phyloP scores from a whole-genome alignment of 1,139 yeast genomes.

The Lodderomyces beijingensis region DNA sequence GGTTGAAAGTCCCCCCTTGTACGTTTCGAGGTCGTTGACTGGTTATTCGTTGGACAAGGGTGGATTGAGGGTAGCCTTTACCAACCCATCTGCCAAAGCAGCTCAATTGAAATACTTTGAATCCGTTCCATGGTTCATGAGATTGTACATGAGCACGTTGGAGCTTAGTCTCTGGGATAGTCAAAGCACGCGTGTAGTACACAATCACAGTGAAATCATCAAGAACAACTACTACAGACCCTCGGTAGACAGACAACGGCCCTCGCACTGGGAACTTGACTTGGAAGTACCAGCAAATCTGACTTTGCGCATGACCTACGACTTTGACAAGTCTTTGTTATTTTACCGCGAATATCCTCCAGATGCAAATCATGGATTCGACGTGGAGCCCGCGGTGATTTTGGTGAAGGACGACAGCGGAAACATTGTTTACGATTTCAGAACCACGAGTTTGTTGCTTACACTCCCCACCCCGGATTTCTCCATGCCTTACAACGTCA shows the following conservation, averaged over 20 bases:
- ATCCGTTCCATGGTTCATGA: slow-evolving; percentile 90
- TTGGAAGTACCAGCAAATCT: slow-evolving; percentile 62
- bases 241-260: slow-evolving; percentile 74
- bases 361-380: slow-evolving; percentile 98
- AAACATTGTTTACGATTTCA: slow-evolving; percentile 44
- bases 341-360: slow-evolving; percentile 94
- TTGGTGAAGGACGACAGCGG: slow-evolving; percentile 35
- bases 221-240: slow-evolving; percentile 63
- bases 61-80: slow-evolving; percentile 74
- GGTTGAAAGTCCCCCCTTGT: slow-evolving; percentile 55
- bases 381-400: slow-evolving; percentile 84
- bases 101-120: slow-evolving; percentile 67
- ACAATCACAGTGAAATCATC: slow-evolving; percentile 22
- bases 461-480: slow-evolving; percentile 97
- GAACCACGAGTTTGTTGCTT: slow-evolving; percentile 82
- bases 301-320: slow-evolving; percentile 62
- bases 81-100: slow-evolving; percentile 53
- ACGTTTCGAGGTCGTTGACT: slow-evolving; percentile 79
- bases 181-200: too few relatives aligned
- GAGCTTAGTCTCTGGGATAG: slow-evolving; percentile 16
- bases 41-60: slow-evolving; percentile 92
- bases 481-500: slow-evolving; percentile 98
- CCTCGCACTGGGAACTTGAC: slow-evolving; percentile 75
- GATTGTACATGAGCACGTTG: slow-evolving; percentile 73
- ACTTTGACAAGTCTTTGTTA: slow-evolving; percentile 83